These are phyloP conservation scores for Diversispora epigaea DNA, from an alignment of 192 early-diverging fungal species.

Conservation along the genomic window DNA sequence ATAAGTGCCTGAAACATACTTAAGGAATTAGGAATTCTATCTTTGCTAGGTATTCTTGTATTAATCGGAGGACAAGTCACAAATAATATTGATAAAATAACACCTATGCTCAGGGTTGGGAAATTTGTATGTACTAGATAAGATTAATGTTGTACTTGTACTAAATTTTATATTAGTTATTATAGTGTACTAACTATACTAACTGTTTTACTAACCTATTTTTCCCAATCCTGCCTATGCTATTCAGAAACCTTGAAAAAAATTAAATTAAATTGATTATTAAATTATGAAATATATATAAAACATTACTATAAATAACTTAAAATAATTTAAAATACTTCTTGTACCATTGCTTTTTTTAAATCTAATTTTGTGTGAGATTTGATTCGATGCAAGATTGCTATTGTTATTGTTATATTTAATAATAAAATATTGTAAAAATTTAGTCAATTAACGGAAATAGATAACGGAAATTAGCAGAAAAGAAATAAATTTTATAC, in stretches of 20 bases:
- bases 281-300: neutral
- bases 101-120: too few relatives aligned
- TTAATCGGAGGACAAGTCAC: conserved; percentile 2
- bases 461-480: too few relatives aligned
- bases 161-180: too few relatives aligned
- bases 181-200: too few relatives aligned
- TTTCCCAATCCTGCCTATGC: too few relatives aligned
- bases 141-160: too few relatives aligned
- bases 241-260: conserved; percentile 11
- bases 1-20: conserved; percentile 15
- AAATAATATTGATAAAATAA: conserved; percentile 14
- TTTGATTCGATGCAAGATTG: conserved; percentile 11
- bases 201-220: too few relatives aligned
- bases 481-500: neutral
- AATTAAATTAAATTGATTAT: neutral
- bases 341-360: conserved; percentile 6
- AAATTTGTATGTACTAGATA: too few relatives aligned
- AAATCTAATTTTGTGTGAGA: conserved; percentile 16
- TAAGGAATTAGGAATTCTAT: neutral
- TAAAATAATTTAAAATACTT: too few relatives aligned
- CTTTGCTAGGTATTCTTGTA: neutral
- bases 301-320: too few relatives aligned
- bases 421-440: neutral
- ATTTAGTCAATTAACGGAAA: neutral
- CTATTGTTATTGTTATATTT: neutral